Evolutionary conservation across 2,329 filamentous ascomycete genomes (phyloP).

Genomic region (Beauveria medogensis): DNA sequence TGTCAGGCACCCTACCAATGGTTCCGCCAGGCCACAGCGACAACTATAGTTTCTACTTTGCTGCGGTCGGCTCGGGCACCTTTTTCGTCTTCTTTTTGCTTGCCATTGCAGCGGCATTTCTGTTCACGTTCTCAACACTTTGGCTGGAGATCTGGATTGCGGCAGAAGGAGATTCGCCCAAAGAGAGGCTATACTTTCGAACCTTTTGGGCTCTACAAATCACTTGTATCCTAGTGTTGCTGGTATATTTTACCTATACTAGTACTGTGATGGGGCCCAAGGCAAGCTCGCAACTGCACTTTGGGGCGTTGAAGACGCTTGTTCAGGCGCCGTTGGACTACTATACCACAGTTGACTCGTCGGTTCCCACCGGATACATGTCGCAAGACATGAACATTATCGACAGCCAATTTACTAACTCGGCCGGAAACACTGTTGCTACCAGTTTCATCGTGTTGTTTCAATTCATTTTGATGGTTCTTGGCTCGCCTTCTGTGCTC

Average conservation of each 20-base stretch:
- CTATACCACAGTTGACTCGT: constrained; percentile 8
- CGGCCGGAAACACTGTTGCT: not conserved
- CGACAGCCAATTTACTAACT: not conserved
- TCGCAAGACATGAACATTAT: constrained; percentile 5
- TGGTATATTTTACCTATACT: constrained; percentile 1
- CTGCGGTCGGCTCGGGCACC: not conserved
- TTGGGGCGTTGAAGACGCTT: constrained; percentile 1
- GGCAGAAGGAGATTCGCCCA: not conserved
- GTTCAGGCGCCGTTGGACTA: not conserved
- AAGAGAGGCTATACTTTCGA: not conserved
- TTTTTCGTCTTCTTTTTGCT: not conserved
- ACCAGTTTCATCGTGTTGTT: not conserved
- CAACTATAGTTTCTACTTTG: constrained; percentile 6
- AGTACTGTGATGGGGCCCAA: constrained; percentile 5
- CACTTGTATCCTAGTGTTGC: not conserved
- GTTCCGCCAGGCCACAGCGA: not conserved
- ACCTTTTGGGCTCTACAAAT: constrained; percentile 1
- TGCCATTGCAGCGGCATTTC: not conserved
- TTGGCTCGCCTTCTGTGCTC: not conserved
- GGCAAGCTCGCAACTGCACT: constrained; percentile 1
- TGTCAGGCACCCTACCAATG: not conserved
- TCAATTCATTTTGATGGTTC: not conserved
- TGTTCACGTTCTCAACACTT: not conserved
- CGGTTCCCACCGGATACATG: constrained; percentile 8
- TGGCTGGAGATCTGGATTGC: constrained; percentile 5